Conservation (phyloP, 257 asterid genomes). For the Nicotiana noctiflora region DNA sequence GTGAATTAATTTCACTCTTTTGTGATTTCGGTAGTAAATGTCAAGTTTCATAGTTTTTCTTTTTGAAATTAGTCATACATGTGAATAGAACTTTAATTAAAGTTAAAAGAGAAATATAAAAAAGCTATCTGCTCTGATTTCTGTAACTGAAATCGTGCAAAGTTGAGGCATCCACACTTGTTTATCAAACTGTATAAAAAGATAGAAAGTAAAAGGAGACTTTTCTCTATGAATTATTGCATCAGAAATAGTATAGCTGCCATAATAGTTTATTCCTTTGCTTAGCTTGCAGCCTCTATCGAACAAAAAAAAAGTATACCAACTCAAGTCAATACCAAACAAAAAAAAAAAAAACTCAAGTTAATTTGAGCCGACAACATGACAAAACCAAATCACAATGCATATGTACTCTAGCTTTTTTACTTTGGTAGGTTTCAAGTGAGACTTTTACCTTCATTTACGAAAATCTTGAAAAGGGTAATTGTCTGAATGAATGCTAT, state of each 20-base stretch:
- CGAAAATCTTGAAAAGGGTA: neutral
- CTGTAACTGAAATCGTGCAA: neutral
- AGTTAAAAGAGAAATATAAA: neutral
- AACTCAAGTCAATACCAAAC: neutral
- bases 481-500: neutral
- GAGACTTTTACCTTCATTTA: neutral
- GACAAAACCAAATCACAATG: neutral
- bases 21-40: neutral
- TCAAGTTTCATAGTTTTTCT: neutral
- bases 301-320: neutral
- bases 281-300: slow-evolving; percentile 2
- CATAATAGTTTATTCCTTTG: neutral
- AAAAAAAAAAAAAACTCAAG: neutral
- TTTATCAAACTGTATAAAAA: neutral
- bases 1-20: neutral
- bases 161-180: neutral
- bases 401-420: neutral
- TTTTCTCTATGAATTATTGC: neutral
- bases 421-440: neutral
- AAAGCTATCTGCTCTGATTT: neutral
- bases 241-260: neutral
- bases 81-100: neutral
- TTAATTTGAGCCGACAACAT: neutral
- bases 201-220: neutral
- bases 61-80: neutral